Conservation (phyloP, 371 early-diverging fungal genomes). For the Syncephalastrum monosporum region DNA sequence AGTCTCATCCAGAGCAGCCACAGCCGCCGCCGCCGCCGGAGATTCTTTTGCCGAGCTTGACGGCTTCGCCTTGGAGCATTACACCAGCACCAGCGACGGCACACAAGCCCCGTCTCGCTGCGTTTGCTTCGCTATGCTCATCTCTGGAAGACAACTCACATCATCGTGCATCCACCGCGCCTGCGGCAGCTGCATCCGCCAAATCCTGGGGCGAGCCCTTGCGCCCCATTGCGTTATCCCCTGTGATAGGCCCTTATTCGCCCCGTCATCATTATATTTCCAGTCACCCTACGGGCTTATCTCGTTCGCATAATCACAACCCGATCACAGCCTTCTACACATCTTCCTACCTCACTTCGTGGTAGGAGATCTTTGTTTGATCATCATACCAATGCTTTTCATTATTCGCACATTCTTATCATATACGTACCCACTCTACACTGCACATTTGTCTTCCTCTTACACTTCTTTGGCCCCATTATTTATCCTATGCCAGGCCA, state of each 20-base stretch:
- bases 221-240: slow-evolving; percentile 1
- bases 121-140: slow-evolving; percentile 8
- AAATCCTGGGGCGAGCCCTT: background rate
- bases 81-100: background rate
- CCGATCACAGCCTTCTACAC: slow-evolving; percentile 2
- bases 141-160: background rate
- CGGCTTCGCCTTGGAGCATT: background rate
- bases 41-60: slow-evolving; percentile 1
- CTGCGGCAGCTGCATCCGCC: no score
- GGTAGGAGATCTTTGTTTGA: background rate
- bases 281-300: background rate
- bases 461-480: no score
- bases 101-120: slow-evolving; percentile 8
- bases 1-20: background rate
- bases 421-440: no score
- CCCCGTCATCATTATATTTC: background rate
- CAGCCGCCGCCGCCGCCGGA: background rate
- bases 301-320: no score
- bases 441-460: no score
- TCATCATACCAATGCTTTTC: no score
- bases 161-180: background rate
- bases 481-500: no score
- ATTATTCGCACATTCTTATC: no score
- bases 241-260: no score
- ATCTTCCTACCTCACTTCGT: slow-evolving; percentile 3